Evolutionary conservation across 148 eudicot species (phyloP).

Genomic region (Arctostaphylos glauca): DNA sequence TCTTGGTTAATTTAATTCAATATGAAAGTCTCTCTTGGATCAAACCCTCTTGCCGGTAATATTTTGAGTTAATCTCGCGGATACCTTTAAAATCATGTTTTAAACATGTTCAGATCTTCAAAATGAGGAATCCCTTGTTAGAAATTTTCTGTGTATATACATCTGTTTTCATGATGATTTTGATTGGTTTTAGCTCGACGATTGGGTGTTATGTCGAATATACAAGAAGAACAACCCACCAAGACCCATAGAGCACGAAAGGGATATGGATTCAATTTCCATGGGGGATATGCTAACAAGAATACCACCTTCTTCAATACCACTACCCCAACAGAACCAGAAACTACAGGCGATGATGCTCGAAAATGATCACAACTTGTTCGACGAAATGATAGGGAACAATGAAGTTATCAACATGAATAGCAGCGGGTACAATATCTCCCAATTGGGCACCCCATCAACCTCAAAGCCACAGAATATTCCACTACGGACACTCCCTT

Average conservation of each 20-base stretch:
- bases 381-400: constrained; percentile 33
- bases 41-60: too few relatives aligned
- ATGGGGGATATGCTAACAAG: constrained; percentile 38
- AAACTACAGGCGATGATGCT: constrained; percentile 17
- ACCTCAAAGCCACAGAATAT: constrained; percentile 5
- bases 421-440: not conserved
- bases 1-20: not conserved
- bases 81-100: too few relatives aligned
- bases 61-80: too few relatives aligned
- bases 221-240: constrained; percentile 65
- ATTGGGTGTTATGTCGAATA: constrained; percentile 86
- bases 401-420: not conserved
- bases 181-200: constrained; percentile 52
- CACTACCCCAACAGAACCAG: constrained; percentile 2
- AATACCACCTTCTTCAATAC: constrained; percentile 20
- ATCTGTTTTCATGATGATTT: not conserved
- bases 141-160: too few relatives aligned
- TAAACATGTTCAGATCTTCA: too few relatives aligned
- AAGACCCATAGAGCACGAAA: constrained; percentile 59
- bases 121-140: too few relatives aligned
- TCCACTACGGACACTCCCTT: constrained; percentile 28
- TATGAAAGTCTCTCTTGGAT: not conserved
- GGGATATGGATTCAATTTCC: constrained; percentile 30
- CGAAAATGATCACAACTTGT: constrained; percentile 39
- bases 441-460: constrained; percentile 10